phyloP scores from a whole-genome alignment of 495 filamentous ascomycete species.

The Clohesyomyces aquaticus region DNA sequence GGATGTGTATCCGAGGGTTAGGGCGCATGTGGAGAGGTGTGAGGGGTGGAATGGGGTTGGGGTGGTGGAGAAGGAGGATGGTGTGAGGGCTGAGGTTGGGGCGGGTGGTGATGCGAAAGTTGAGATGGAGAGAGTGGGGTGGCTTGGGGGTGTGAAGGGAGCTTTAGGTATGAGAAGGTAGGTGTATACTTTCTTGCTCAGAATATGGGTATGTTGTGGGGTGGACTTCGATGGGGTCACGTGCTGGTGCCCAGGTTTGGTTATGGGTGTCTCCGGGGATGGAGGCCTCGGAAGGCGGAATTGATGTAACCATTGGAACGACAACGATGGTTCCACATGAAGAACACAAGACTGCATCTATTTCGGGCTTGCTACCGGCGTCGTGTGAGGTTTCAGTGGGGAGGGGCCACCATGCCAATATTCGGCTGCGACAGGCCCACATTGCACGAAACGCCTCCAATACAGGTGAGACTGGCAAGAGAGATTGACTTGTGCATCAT shows the following conservation, averaged over 20 bases:
- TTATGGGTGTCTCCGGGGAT: too few relatives aligned
- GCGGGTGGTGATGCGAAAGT: not conserved
- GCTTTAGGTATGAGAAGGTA: not conserved
- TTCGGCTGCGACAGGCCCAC: not conserved
- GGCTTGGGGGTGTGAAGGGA: not conserved
- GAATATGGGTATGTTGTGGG: too few relatives aligned
- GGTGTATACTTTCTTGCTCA: not conserved
- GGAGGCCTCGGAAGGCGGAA: too few relatives aligned
- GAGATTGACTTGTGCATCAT: too few relatives aligned
- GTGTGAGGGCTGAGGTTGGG: not conserved
- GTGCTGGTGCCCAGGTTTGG: not conserved
- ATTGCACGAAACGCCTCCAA: not conserved
- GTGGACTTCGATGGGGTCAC: not conserved
- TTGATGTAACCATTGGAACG: too few relatives aligned
- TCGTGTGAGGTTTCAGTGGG: not conserved
- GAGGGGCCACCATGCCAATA: not conserved
- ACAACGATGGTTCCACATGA: too few relatives aligned
- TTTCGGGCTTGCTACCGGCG: not conserved
- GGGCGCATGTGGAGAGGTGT: slow-evolving; percentile 48
- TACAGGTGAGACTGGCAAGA: too few relatives aligned
- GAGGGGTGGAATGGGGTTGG: not conserved
- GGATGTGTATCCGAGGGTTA: slow-evolving; percentile 65
- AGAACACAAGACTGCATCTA: too few relatives aligned
- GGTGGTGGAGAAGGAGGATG: not conserved
- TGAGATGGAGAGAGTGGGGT: not conserved